Base-by-base conservation (phyloP, 2,329 filamentous ascomycete species). In the Ampelomyces quisqualis region DNA sequence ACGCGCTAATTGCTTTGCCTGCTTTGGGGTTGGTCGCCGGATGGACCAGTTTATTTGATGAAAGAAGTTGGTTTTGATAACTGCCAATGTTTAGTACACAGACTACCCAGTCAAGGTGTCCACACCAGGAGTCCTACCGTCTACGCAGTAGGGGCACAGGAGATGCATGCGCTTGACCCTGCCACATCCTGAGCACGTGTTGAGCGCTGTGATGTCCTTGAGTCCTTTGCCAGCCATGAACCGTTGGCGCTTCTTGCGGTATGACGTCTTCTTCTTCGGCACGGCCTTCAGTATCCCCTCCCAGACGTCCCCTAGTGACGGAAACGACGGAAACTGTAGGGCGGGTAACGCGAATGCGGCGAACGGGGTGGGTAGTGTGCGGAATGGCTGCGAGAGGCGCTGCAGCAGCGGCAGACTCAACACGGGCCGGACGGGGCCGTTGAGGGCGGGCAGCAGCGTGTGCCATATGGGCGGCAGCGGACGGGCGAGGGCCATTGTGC, bases 191-290 rank as follows among this genome's bases (percentile, higher is more conserved):
- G 91, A 87, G 67, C 93, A 98, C 63, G 82, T 88, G 73, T 90
- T 95, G 56, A 98, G 73, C 38, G 81, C 80, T 50, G 86, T 93
- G 43, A 95, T 83, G 66, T 98, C 93, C 73, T 95, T 88, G 57
- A 98, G 71, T 30, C 84, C 91, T 74, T 98, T 98, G 62, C 93
- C 93, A 17, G 90, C 91, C 84, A 97, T 86, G 65, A 95, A 90
- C 60, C 94, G 82, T 65, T 90, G 85, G 57, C 93, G 81, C 78
- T 90, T 95, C 76, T 93, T 95, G 76, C 88, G 88, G 70, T 98
- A 89, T 28, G 91, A 96, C 22, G 90, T 94, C 80, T 97, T 98
- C 76, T 95, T 97, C 79, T 98, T 98, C 4, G 93, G 93, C 11
- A 97, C 93, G 1, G 93, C 93, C 53, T 84, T 84, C 55, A 98